These are phyloP conservation scores for Symbiodinium natans DNA, from an alignment of 73 alveolate species.

Conservation along the genomic window DNA sequence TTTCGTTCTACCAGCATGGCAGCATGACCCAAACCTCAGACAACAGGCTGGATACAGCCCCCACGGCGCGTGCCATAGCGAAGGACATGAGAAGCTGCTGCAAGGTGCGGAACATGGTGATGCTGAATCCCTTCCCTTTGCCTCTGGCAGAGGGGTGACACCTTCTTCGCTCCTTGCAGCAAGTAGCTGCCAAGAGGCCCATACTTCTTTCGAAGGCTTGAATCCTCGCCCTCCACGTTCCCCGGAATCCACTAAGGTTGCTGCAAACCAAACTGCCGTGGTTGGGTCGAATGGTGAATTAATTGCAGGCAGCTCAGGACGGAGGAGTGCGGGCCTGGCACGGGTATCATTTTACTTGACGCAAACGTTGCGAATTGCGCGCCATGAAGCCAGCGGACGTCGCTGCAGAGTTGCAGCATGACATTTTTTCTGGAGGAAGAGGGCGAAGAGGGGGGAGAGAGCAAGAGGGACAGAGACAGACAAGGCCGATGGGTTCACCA, in stretches of 20 bases:
- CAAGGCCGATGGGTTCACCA: not conserved
- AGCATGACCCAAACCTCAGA: no score
- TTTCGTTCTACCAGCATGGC: no score
- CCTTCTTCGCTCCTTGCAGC: constrained; percentile 18
- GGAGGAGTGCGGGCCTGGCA: no score
- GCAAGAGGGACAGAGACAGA: not conserved
- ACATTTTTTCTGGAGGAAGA: no score
- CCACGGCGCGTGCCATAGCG: no score
- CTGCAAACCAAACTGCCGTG: not conserved
- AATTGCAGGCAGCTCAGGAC: not conserved
- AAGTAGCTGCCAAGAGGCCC: not conserved
- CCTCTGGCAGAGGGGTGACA: not conserved
- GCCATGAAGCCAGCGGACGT: no score
- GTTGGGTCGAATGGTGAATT: not conserved
- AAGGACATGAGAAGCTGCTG: no score
- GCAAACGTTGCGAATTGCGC: no score
- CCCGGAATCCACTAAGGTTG: not conserved
- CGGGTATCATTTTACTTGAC: no score
- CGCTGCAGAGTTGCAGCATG: no score
- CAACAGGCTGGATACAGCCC: no score
- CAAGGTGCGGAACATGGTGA: constrained; percentile 41
- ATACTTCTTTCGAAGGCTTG: not conserved
- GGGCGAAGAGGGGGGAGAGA: no score
- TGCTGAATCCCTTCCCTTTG: constrained; percentile 50
- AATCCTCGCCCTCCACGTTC: not conserved